These are phyloP conservation scores for Fraxinus floribunda DNA, from an alignment of 305 asterid species.

Conservation along the genomic window DNA sequence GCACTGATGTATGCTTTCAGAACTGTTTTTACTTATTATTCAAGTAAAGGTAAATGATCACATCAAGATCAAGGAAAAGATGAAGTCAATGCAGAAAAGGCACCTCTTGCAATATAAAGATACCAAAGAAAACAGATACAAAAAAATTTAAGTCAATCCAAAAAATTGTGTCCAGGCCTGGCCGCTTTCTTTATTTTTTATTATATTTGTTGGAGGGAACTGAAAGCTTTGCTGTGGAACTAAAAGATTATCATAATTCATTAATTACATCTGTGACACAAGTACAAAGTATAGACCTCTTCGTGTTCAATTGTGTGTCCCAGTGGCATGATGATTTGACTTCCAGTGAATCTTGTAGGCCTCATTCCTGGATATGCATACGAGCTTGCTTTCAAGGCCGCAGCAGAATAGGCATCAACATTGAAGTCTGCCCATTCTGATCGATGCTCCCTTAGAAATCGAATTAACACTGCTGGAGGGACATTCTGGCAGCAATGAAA, in stretches of 20 bases:
- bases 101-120: not conserved
- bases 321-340: slow-evolving; percentile 86
- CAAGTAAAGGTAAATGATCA: not conserved
- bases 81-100: not conserved
- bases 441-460: slow-evolving; percentile 86
- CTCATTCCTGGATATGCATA: slow-evolving; percentile 74
- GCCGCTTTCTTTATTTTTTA: not conserved
- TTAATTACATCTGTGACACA: not conserved
- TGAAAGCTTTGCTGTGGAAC: not conserved
- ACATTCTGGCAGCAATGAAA: slow-evolving; percentile 56
- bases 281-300: slow-evolving; percentile 47
- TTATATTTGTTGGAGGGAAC: not conserved
- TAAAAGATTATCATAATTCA: not conserved
- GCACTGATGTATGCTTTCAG: not conserved
- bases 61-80: not conserved
- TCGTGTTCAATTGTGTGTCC: slow-evolving; percentile 92
- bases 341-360: slow-evolving; percentile 88
- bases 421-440: slow-evolving; percentile 97
- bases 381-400: slow-evolving; percentile 62
- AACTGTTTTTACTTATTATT: not conserved
- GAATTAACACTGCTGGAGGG: slow-evolving; percentile 79
- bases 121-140: not conserved
- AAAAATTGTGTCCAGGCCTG: not conserved
- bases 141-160: not conserved
- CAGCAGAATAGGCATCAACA: slow-evolving; percentile 79